Evolutionary conservation across 2,329 filamentous ascomycete genomes (phyloP), one percentile per base, ranked within the genome.

Genomic region (Magnaporthiopsis rhizophila): DNA sequence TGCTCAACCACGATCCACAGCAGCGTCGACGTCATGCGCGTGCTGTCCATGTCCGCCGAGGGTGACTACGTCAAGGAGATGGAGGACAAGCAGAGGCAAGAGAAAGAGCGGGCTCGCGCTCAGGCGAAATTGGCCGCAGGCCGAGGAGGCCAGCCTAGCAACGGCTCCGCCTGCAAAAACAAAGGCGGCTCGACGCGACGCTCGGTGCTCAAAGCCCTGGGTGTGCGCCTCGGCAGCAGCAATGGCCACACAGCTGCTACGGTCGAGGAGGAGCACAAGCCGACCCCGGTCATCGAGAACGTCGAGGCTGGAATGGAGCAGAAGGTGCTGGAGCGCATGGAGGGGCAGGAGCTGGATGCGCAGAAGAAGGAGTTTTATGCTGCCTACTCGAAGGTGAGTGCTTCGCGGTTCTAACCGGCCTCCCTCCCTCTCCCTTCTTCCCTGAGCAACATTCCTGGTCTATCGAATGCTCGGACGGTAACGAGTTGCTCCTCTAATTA

Each of bases 1-100:
- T 80, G 85, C 18, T 85, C 83, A 0, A 81, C 82, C 2, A 80
- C 79, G 0, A 77, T 86, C 45, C 78, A 80, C 64, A 79, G 75
- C 62, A 76, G 76, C 38, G 77, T 78, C 5, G 84, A 86, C 65
- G 76, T 86, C 8, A 66, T 87, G 59, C 76, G 76, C 7, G 74
- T 85, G 7, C 69, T 87, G 18, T 58, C 62, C 28, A 63, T 36
- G 32, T 63, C 62, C 6, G 34, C 50, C 4, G 50, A 62, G 18
- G 60, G 45, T 13, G n/a, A 58, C n/a, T 13, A 58, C n/a, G 56
- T 6, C 3, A 24, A 24, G n/a, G n/a, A 58, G 56, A 26, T 58
- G 28, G 11, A 13, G n/a, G 11, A 34, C 12, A 9, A 34, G 13
- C 15, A 45, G 18, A 45, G 18, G 15, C 13, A 45, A 21, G 15